Base-by-base conservation (phyloP, 2,329 filamentous ascomycete genomes). In the Claviceps pazoutovae region DNA sequence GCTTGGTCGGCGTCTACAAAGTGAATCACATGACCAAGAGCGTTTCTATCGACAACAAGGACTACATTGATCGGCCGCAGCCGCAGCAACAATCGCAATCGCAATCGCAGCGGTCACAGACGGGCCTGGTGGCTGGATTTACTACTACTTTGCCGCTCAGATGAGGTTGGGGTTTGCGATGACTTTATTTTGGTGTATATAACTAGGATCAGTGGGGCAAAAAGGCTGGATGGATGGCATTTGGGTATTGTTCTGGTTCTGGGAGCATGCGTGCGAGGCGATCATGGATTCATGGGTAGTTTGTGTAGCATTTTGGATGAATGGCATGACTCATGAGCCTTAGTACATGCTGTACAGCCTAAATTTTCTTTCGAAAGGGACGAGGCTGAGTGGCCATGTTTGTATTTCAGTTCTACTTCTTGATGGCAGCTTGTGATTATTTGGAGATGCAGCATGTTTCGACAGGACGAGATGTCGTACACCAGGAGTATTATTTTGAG, bases 21-120 rank as follows among this genome's bases (percentile, higher is more conserved):
- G 93, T 98, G 66, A 97, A 95, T 70, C 91, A 98, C 69, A 98
- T 97, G 83, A 93, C 87, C 55, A 93, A 91, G 79, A 90, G 86
- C 67, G 86, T 93, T 21, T 89, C 87, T 50, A 88, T 93, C 56
- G 87, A 93, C 69, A 93, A 93, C 69, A 75, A 74, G 58, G 86
- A 93, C 69, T 93, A 84, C 64, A 86, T 86, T 59, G 63, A 63
- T 54, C 65, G 72, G 58, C 64, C 61, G 30, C 57, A 59, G 46
- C 62, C 58, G 50, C 64, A 62, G 48, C 66, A 63, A 46, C 67
- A 64, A 58, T 26, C 44, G 26, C 67, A 64, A 58, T 26, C 44
- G 26, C 67, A 64, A 58, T 26, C 44, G 37, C 52, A 53, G 38
- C 59, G 60, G 54, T 56, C 62, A 38, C 68, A 65, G 52, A 61